Evolutionary conservation across 345 rosid species (phyloP).

Genomic region (Stellera chamaejasme): DNA sequence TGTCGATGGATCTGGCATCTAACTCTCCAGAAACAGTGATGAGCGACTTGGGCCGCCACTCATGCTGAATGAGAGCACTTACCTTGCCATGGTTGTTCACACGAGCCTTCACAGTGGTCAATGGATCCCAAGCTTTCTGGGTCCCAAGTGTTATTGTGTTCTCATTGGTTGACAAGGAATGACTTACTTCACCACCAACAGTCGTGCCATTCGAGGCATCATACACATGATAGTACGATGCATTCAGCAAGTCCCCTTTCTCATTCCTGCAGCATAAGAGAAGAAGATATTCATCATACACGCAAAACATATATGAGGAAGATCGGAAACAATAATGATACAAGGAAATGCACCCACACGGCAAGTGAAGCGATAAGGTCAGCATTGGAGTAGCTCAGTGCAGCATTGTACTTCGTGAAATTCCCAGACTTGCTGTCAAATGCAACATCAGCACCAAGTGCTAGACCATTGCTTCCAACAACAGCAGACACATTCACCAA

Average conservation of each 20-base stretch:
- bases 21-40: constrained; percentile 82
- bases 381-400: constrained; percentile 52
- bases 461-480: constrained; percentile 44
- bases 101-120: constrained; percentile 69
- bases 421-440: constrained; percentile 74
- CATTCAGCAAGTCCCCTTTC: constrained; percentile 58
- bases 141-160: constrained; percentile 71
- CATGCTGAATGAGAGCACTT: constrained; percentile 81
- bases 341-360: constrained; percentile 37
- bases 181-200: constrained; percentile 79
- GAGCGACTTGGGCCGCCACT: constrained; percentile 78
- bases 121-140: constrained; percentile 65
- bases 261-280: constrained; percentile 48
- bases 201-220: constrained; percentile 50
- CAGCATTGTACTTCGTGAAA: constrained; percentile 78
- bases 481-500: constrained; percentile 75
- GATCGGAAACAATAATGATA: neutral
- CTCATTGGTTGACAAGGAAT: constrained; percentile 65
- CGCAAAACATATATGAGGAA: neutral
- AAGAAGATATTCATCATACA: neutral
- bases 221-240: constrained; percentile 71
- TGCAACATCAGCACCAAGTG: constrained; percentile 74
- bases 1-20: constrained; percentile 75
- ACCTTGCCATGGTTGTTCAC: constrained; percentile 65
- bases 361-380: constrained; percentile 68